Base-by-base conservation (phyloP, 495 filamentous ascomycete species). In the Oidiodendron maius region DNA sequence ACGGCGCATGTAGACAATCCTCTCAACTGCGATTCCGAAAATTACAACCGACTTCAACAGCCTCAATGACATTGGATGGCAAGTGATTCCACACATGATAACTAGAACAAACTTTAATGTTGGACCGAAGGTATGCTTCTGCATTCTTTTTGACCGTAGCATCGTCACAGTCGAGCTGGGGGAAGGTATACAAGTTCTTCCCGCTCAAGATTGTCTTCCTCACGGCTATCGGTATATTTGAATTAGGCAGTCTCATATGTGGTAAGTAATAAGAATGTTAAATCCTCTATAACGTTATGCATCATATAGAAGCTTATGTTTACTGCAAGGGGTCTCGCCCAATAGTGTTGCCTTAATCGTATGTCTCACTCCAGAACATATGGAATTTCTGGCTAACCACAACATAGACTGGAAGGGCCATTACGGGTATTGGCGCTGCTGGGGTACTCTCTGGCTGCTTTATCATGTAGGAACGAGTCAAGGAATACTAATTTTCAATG, bases 291-390 rank as follows among this genome's bases (percentile, higher is more conserved):
- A 34, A 41, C 4, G 13, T 34, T 18, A 32, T n/a, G n/a, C n/a
- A n/a, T n/a, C n/a, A n/a, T n/a, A n/a, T n/a, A n/a, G n/a, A n/a
- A n/a, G n/a, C n/a, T n/a, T n/a, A n/a, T n/a, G n/a, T n/a, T n/a
- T n/a, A n/a, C n/a, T n/a, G n/a, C n/a, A n/a, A 64, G 42, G 47
- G 5, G 38, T 80, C 1, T 83, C 90, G 1, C 84, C 86, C 1
- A 86, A 67, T 46, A 90, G 85, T 3, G 67, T 79, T 1, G 78
- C 78, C 2, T 71, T 96, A 24, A 95, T 95, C 54, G 64, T 90
- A 89, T 46, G 90, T 90, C 11, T 81, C 90, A 34, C n/a, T 71
- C 95, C 35, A 85, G 88, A 13, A 91, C 90, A 17, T 51, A 93
- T 11, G 90, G 90, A 17, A 75, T 78, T 5, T 86, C 89, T 1